A percentile compares a stretch with the other conserved stretches of the same genome.
Conservation (phyloP, 208 protist species). For the Trichomonas gallinae region DNA sequence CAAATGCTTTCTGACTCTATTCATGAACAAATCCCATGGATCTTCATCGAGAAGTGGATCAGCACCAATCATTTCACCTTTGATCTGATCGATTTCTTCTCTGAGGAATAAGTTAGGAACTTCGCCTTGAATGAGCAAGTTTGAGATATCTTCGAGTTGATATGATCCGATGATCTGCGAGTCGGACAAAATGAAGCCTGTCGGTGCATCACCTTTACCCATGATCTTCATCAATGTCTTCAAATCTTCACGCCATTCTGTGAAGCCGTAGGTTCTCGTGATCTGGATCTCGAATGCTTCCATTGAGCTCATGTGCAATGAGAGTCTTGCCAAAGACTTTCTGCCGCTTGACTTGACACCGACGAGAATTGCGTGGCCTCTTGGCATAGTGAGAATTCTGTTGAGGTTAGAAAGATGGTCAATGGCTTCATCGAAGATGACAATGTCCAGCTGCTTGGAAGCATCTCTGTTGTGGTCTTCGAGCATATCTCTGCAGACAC, state of each 20-base stretch:
- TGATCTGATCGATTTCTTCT: conserved; percentile 59
- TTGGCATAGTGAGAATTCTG: conserved; percentile 79
- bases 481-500: conserved; percentile 55
- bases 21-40: conserved; percentile 83
- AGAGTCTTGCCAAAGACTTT: conserved; percentile 77
- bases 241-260: conserved; percentile 42
- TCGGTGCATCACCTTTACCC: conserved; percentile 68
- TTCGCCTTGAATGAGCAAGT: conserved; percentile 84
- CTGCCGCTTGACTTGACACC: conserved; percentile 83
- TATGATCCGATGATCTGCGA: conserved; percentile 73
- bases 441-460: conserved; percentile 68
- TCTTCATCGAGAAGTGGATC: conserved; percentile 63
- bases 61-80: conserved; percentile 41
- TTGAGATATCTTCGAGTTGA: conserved; percentile 92
- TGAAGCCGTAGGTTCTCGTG: conserved; percentile 57
- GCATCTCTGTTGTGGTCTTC: conserved; percentile 69
- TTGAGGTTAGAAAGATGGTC: conserved; percentile 77
- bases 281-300: background rate
- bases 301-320: conserved; percentile 68
- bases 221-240: conserved; percentile 42
- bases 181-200: conserved; percentile 79
- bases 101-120: conserved; percentile 79
- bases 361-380: conserved; percentile 76
- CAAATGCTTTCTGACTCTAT: conserved; percentile 69
- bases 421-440: conserved; percentile 88